A percentile compares a stretch with the other conserved stretches of the same genome.
These are phyloP conservation scores for Coemansia sp. DNA, from an alignment of 192 early-diverging fungal genomes.

Conservation along the genomic window DNA sequence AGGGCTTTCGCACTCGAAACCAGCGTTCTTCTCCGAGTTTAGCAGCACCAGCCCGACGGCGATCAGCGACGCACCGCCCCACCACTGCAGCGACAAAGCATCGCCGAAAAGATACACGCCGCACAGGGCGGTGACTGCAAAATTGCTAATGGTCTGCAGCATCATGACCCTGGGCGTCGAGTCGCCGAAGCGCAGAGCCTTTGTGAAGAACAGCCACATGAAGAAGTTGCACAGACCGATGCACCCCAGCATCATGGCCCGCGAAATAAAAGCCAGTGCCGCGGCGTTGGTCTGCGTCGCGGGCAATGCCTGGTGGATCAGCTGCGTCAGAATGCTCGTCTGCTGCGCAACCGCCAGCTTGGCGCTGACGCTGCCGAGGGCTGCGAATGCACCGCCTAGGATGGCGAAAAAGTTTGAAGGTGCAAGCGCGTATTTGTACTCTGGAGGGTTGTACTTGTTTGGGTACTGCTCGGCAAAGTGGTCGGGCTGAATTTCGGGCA, in stretches of 20 bases:
- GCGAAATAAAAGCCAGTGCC: slow-evolving; percentile 19
- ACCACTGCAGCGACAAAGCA: slow-evolving; percentile 74
- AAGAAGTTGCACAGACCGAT: slow-evolving; percentile 72
- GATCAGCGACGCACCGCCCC: slow-evolving; percentile 79
- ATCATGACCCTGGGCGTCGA: slow-evolving; percentile 77
- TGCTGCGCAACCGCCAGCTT: slow-evolving; percentile 66
- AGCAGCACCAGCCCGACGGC: slow-evolving; percentile 37
- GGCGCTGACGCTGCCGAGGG: slow-evolving; percentile 77
- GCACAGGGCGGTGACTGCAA: slow-evolving; percentile 68
- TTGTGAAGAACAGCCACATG: slow-evolving; percentile 91
- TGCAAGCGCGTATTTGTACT: slow-evolving; percentile 14
- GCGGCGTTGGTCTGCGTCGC: slow-evolving; percentile 8
- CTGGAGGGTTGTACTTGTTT: slow-evolving; percentile 25
- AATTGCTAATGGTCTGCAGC: slow-evolving; percentile 78
- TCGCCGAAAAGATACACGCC: slow-evolving; percentile 78
- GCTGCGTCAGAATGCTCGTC: background rate
- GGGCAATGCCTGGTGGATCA: slow-evolving; percentile 25
- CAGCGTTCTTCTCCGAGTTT: slow-evolving; percentile 22
- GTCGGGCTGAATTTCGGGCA: slow-evolving; percentile 43
- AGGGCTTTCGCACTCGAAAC: slow-evolving; percentile 9
- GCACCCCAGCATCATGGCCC: slow-evolving; percentile 57
- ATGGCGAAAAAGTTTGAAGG: slow-evolving; percentile 42
- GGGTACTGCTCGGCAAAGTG: slow-evolving; percentile 29
- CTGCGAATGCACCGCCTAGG: slow-evolving; percentile 70
- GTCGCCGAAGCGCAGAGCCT: slow-evolving; percentile 70